phyloP scores from a whole-genome alignment of 2,329 filamentous ascomycete genomes.

The Thielaviopsis musarum region DNA sequence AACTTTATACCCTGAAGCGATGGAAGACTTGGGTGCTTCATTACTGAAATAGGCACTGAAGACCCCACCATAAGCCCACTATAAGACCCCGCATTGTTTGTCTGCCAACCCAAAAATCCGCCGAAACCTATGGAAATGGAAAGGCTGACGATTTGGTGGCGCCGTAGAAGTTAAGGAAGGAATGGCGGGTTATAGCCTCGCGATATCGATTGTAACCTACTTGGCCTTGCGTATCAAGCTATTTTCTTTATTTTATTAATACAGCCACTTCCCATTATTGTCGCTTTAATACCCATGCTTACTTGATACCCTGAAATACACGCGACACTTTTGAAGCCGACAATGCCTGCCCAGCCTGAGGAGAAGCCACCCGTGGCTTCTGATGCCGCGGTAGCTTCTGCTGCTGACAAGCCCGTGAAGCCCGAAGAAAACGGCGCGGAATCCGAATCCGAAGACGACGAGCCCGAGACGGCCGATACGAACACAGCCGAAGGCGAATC shows the following conservation, averaged over 20 bases:
- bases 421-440: conserved; percentile 22
- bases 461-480: conserved; percentile 23
- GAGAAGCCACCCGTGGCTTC: conserved; percentile 14
- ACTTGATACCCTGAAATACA: background rate
- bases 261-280: background rate
- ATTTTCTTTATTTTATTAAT: background rate
- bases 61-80: conserved; percentile 3
- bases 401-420: conserved; percentile 20
- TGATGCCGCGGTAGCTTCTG: conserved; percentile 23
- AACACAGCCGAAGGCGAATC: conserved; percentile 21
- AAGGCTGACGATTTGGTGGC: background rate
- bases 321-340: background rate
- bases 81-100: background rate
- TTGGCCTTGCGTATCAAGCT: background rate
- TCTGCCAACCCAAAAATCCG: background rate
- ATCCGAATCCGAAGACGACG: conserved; percentile 26
- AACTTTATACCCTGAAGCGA: background rate
- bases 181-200: background rate
- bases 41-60: background rate
- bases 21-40: background rate
- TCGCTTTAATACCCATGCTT: background rate
- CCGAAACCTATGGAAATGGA: background rate
- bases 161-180: background rate
- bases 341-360: conserved; percentile 9
- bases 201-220: background rate